Evolutionary conservation across 306 rosid genomes (phyloP).

Genomic region (Argentina anserina): DNA sequence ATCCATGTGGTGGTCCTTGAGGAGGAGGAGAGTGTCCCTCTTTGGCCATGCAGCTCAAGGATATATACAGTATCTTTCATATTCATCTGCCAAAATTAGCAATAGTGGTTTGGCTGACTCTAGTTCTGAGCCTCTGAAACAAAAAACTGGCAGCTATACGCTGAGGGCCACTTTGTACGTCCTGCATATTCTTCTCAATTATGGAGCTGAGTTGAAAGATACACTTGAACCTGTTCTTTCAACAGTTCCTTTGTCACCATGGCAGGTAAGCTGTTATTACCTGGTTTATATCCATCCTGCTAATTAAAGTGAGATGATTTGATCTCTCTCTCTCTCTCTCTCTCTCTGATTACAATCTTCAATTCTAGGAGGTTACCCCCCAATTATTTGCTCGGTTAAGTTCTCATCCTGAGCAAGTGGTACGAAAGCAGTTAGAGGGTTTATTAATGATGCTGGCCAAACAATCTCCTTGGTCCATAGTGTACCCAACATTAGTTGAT

Average conservation of each 20-base stretch:
- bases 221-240: conserved; percentile 63
- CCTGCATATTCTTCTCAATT: conserved; percentile 85
- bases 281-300: conserved; percentile 14
- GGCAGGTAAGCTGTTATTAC: conserved; percentile 72
- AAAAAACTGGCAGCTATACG: conserved; percentile 74
- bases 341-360: conserved; percentile 22
- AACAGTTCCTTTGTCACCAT: conserved; percentile 77
- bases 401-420: conserved; percentile 82
- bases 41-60: conserved; percentile 91
- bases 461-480: conserved; percentile 86
- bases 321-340: conserved; percentile 25
- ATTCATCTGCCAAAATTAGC: conserved; percentile 57
- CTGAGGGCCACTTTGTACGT: conserved; percentile 80
- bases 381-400: conserved; percentile 88
- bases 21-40: conserved; percentile 84
- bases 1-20: conserved; percentile 82
- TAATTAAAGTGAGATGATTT: conserved; percentile 19
- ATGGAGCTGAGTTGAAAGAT: conserved; percentile 85
- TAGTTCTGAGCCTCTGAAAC: conserved; percentile 53
- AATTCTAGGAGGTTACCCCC: conserved; percentile 82
- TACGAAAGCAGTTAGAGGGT: conserved; percentile 87
- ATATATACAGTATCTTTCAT: conserved; percentile 69
- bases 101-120: conserved; percentile 47
- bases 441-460: conserved; percentile 86
- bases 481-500: conserved; percentile 88